Percentiles rank a stretch among this genome's conserved stretches.
These are phyloP conservation scores for Citrus sinensis DNA, from an alignment of 345 rosid genomes.

Conservation along the genomic window DNA sequence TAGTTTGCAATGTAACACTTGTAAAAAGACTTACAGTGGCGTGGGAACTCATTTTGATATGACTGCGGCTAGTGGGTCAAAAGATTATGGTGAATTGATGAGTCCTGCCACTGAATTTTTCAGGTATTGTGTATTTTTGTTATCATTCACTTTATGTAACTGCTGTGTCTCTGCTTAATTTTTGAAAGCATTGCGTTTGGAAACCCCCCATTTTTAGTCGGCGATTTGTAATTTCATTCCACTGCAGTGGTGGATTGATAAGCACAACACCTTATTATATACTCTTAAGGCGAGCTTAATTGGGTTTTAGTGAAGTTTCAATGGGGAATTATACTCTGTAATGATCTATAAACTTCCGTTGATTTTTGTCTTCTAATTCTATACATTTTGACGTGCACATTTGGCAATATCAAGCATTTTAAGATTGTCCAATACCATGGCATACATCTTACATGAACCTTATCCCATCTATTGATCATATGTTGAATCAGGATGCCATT, in stretches of 20 bases:
- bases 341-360: not conserved
- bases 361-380: too few species aligned
- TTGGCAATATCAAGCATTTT: not conserved
- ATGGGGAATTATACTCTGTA: not conserved
- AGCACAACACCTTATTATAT: not conserved
- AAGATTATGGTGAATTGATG: conserved; percentile 49
- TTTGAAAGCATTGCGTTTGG: not conserved
- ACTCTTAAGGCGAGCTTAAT: not conserved
- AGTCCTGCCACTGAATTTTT: conserved; percentile 53
- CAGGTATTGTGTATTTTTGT: conserved; percentile 29
- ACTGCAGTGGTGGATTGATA: too few species aligned
- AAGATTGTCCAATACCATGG: not conserved
- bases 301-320: not conserved
- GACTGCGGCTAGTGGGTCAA: conserved; percentile 51
- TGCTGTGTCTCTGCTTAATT: not conserved
- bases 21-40: conserved; percentile 59
- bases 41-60: conserved; percentile 69
- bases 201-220: too few species aligned
- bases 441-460: not conserved
- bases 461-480: not conserved
- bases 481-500: conserved; percentile 47
- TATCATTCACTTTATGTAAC: not conserved
- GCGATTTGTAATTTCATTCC: too few species aligned
- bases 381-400: not conserved
- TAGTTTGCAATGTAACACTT: conserved; percentile 53